phyloP scores from a whole-genome alignment of 306 rosid genomes.

The peach (Prunus persica) region Prunus_persica_NCBIv2 NC_034010.1:29559501-29560000 shows the following conservation, averaged over 20 bases:
- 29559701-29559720: background rate
- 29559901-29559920: background rate
- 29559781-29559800: background rate
- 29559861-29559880: conserved; percentile 43
- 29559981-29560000: conserved; percentile 70
- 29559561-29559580: conserved; percentile 32
- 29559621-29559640: conserved; percentile 48
- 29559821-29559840: conserved; percentile 50
- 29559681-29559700: background rate
- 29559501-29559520: conserved; percentile 39
- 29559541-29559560: conserved; percentile 39
- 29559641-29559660: conserved; percentile 56
- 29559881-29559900: background rate
- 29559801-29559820: conserved; percentile 51
- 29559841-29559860: conserved; percentile 79
- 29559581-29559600: conserved; percentile 54
- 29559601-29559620: conserved; percentile 38
- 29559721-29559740: background rate
- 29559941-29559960: background rate
- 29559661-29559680: conserved; percentile 52
- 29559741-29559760: background rate
- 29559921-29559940: background rate
- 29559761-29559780: background rate
- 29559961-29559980: conserved; percentile 12
- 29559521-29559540: conserved; percentile 60